phyloP scores from a whole-genome alignment of 176 grass and related monocot genomes.

The Canna indica region DNA sequence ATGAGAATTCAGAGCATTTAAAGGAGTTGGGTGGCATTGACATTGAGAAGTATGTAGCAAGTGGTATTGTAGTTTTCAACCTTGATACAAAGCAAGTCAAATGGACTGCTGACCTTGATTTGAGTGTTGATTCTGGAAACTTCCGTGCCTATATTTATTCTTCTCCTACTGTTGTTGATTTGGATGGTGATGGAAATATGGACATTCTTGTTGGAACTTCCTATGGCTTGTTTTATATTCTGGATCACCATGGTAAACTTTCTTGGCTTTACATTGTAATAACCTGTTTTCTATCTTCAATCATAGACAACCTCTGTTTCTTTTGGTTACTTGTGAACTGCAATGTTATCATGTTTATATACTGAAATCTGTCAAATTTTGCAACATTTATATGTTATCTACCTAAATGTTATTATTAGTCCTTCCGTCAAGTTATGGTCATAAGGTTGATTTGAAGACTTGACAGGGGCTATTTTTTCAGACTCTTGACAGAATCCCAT shows the following conservation, averaged over 20 bases:
- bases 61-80: slow-evolving; percentile 88
- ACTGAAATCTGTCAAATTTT: not conserved
- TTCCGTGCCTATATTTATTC: slow-evolving; percentile 72
- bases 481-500: not conserved
- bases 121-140: slow-evolving; percentile 58
- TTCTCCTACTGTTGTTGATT: slow-evolving; percentile 88
- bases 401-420: not conserved
- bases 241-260: slow-evolving; percentile 67
- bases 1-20: slow-evolving; percentile 48
- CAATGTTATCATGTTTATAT: slow-evolving; percentile 1
- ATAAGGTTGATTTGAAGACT: not conserved
- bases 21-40: slow-evolving; percentile 67
- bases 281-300: slow-evolving; percentile 3
- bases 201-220: slow-evolving; percentile 92
- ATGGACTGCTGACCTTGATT: slow-evolving; percentile 68
- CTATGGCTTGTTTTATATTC: slow-evolving; percentile 86
- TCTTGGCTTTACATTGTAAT: slow-evolving; percentile 13
- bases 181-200: slow-evolving; percentile 94
- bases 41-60: slow-evolving; percentile 81
- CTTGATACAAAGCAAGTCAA: slow-evolving; percentile 90
- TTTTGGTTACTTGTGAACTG: not conserved
- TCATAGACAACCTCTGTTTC: not conserved
- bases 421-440: not conserved
- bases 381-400: too few relatives aligned
- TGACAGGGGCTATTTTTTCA: not conserved